These are phyloP conservation scores for Epichloe elymi DNA, from an alignment of 2,329 filamentous ascomycete species.

Conservation along the genomic window DNA sequence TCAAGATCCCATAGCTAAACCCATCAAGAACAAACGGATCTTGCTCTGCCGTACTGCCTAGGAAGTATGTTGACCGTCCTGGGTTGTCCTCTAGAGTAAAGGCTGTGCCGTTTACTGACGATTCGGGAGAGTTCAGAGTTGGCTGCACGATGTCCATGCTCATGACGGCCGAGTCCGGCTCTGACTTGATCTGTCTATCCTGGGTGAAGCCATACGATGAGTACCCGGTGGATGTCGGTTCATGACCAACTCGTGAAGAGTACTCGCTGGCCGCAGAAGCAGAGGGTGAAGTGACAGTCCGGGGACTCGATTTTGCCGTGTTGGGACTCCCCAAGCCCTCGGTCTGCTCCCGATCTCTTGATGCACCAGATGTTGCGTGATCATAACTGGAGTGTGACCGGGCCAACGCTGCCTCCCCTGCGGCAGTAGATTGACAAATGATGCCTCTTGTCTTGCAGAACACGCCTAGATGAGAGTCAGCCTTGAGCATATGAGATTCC, in stretches of 20 bases:
- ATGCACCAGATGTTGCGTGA: not conserved
- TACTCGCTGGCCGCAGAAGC: slow-evolving; percentile 1
- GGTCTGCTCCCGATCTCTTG: not conserved
- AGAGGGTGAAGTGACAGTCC: slow-evolving; percentile 1
- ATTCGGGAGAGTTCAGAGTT: slow-evolving; percentile 6
- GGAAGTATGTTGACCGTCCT: slow-evolving; percentile 29
- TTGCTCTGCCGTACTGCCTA: slow-evolving; percentile 32
- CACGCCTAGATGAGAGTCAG: slow-evolving; percentile 13
- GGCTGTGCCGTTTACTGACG: slow-evolving; percentile 6
- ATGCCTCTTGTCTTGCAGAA: slow-evolving; percentile 23
- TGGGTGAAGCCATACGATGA: slow-evolving; percentile 1
- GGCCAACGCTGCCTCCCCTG: slow-evolving; percentile 1
- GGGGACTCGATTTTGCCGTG: slow-evolving; percentile 5
- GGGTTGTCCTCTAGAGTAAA: slow-evolving; percentile 29
- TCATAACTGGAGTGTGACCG: not conserved
- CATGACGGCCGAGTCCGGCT: slow-evolving; percentile 1
- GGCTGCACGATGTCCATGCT: slow-evolving; percentile 7
- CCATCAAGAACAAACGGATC: slow-evolving; percentile 32
- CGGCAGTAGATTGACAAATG: slow-evolving; percentile 19
- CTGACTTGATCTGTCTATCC: not conserved
- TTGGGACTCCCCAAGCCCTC: slow-evolving; percentile 2
- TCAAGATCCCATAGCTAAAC: slow-evolving; percentile 32
- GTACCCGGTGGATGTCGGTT: not conserved
- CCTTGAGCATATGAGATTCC: not conserved
- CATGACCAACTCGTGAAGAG: not conserved